These are phyloP conservation scores for Fusarium sp. DNA, from an alignment of 2,329 filamentous ascomycete genomes.

Conservation along the genomic window DNA sequence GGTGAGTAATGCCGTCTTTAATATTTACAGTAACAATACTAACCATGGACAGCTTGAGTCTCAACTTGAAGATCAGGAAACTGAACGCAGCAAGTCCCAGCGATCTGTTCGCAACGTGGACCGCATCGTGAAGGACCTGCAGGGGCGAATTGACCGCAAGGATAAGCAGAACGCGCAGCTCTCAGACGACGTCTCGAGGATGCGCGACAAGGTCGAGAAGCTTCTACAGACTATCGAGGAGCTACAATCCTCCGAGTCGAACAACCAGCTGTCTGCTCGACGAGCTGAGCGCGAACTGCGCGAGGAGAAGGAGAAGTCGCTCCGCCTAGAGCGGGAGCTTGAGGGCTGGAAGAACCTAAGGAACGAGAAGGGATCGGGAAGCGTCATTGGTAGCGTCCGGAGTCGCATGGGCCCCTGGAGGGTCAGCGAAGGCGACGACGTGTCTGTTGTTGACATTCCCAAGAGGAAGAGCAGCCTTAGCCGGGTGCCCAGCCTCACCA, in stretches of 20 bases:
- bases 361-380: conserved; percentile 67
- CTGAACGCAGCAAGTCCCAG: conserved; percentile 81
- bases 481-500: conserved; percentile 76
- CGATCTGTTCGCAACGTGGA: conserved; percentile 93
- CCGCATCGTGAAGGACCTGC: conserved; percentile 91
- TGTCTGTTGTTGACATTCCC: conserved; percentile 64
- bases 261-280: conserved; percentile 82
- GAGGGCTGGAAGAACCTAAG: conserved; percentile 85
- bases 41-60: conserved; percentile 77
- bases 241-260: conserved; percentile 87
- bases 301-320: conserved; percentile 85
- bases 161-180: conserved; percentile 88
- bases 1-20: conserved; percentile 66
- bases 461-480: conserved; percentile 75
- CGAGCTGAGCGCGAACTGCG: conserved; percentile 90
- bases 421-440: conserved; percentile 56
- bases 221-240: conserved; percentile 93
- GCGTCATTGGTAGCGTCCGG: conserved; percentile 61
- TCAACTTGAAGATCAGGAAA: conserved; percentile 86
- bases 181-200: conserved; percentile 84
- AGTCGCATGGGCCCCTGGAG: conserved; percentile 51
- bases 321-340: conserved; percentile 88
- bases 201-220: conserved; percentile 91
- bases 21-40: conserved; percentile 22
- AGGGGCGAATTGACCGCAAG: conserved; percentile 90